Evolutionary conservation across 2,329 filamentous ascomycete species (phyloP), one percentile per base, ranked within the genome.

Genomic region (Dothideomycetes sp.): DNA sequence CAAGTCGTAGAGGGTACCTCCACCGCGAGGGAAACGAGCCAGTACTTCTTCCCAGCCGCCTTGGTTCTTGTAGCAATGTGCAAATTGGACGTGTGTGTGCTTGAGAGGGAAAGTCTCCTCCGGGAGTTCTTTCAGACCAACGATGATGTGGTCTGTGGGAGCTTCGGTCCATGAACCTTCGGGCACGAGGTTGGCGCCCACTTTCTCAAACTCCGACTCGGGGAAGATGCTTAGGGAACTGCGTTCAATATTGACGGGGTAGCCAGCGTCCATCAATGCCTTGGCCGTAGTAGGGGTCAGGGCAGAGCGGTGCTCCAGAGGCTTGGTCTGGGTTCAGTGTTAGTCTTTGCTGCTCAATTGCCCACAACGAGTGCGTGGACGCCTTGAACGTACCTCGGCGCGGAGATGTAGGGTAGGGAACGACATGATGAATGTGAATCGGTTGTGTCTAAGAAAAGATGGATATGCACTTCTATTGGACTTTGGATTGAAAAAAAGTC

Each of bases 1-100:
- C 25, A 95, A 73, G 55, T 95, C 88, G 45, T 87, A 76, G 11
- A 95, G 75, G 0, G 76, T 80, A 51, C 85, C 84, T 41, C 78
- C 77, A 44, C 84, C 86, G 17, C 77, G 73, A 19, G 82, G 74
- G 61, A 87, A 95, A 42, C 88, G 74, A 43, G 78, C 71, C n/a
- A 94, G 76, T 5, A 86, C 83, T 29, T 75, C 73, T 44, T 84
- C 76, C 84, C 85, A 94, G 19, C 81, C 82, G 19, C 66, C 76
- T 64, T 91, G 85, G 50, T 51, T 51, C 48, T 62, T 62, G 50
- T 61, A 62, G 52, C 57, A 61, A 35, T 62, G 59, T 16, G 58
- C 58, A 44, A 62, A 62, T 46, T 61, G 58, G 8, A 62, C 57
- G 43, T 61, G 58, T 16, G 76, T 76, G 58, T 89, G 82, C 65